Conservation (phyloP, 371 early-diverging fungal genomes). For the Mucor racemosus region DNA sequence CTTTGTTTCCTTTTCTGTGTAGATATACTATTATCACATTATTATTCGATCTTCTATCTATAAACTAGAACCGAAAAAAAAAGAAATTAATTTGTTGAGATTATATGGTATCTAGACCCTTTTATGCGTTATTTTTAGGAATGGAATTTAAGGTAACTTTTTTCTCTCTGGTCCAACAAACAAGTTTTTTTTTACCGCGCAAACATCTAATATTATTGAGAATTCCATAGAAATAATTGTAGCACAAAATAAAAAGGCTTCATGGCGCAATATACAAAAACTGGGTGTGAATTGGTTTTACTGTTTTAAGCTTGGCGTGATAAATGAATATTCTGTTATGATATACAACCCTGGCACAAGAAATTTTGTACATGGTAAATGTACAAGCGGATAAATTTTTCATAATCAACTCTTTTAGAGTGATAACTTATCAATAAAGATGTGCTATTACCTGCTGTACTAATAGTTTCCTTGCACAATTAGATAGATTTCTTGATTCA, state of each 20-base stretch:
- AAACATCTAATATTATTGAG: background rate
- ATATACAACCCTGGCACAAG: background rate
- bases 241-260: background rate
- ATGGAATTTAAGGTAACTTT: background rate
- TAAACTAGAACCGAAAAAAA: background rate
- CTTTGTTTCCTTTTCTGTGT: background rate
- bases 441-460: too few species aligned
- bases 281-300: background rate
- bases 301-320: background rate
- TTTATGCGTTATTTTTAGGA: conserved; percentile 2
- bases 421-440: too few species aligned
- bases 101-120: background rate
- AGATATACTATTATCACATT: background rate
- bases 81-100: background rate
- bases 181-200: background rate
- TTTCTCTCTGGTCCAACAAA: too few species aligned
- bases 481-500: background rate
- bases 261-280: background rate
- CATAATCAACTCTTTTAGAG: background rate
- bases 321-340: background rate
- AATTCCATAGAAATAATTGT: background rate
- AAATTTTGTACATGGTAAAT: background rate
- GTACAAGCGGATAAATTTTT: background rate
- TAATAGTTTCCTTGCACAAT: background rate
- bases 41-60: background rate